These are phyloP conservation scores for Diaporthe sp. DNA, from an alignment of 2,329 filamentous ascomycete species.

Conservation along the genomic window DNA sequence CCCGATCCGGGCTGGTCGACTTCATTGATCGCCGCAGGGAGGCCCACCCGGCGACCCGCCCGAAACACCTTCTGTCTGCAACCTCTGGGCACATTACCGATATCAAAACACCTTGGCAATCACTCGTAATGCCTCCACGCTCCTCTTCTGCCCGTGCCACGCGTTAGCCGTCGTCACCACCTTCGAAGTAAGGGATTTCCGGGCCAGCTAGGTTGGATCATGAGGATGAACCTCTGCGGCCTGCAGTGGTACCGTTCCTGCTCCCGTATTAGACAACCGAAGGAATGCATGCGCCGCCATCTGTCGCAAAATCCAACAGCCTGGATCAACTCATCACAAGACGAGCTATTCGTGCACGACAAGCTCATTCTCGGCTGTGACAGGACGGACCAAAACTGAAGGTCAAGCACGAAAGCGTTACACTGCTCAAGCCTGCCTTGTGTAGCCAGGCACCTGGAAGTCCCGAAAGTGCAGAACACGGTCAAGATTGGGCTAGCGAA, in stretches of 20 bases:
- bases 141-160: constrained; percentile 2
- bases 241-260: background rate
- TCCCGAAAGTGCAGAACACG: background rate
- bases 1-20: constrained; percentile 23
- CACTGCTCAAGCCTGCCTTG: constrained; percentile 24
- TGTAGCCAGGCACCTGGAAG: background rate
- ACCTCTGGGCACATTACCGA: constrained; percentile 24
- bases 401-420: constrained; percentile 11
- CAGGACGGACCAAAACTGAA: background rate
- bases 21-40: constrained; percentile 21
- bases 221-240: constrained; percentile 8
- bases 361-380: constrained; percentile 9
- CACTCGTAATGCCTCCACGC: constrained; percentile 3
- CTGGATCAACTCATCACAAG: constrained; percentile 12
- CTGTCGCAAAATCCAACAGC: constrained; percentile 9
- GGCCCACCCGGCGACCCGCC: constrained; percentile 27
- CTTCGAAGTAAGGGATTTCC: background rate
- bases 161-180: constrained; percentile 17
- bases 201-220: background rate
- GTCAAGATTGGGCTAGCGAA: background rate
- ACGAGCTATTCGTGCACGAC: constrained; percentile 15
- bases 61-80: constrained; percentile 18
- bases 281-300: background rate
- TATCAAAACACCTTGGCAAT: constrained; percentile 31
- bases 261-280: background rate